Conservation (phyloP, 768 basidiomycete genomes). For the Porpolomopsis calyptriformis region DNA sequence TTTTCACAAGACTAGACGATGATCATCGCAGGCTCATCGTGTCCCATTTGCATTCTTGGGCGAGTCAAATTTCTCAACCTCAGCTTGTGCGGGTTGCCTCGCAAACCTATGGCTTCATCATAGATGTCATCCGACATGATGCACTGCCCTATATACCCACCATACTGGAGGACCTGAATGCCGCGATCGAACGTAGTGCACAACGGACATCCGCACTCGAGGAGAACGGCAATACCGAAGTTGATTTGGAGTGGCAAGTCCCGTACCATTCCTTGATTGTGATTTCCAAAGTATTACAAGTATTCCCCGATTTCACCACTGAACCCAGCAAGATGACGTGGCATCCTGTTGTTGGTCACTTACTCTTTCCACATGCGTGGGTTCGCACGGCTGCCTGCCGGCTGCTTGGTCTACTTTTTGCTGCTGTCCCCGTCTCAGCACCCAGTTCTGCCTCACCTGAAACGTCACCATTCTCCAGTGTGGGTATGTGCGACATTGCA, state of each 20-base stretch:
- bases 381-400: conserved; percentile 75
- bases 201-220: conserved; percentile 30
- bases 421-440: conserved; percentile 34
- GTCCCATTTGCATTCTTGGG: conserved; percentile 74
- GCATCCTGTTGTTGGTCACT: conserved; percentile 49
- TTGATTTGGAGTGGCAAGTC: conserved; percentile 66
- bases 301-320: conserved; percentile 40
- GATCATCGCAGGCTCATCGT: conserved; percentile 46
- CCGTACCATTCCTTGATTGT: conserved; percentile 72
- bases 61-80: conserved; percentile 44
- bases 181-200: conserved; percentile 35
- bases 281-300: conserved; percentile 49
- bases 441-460: conserved; percentile 23
- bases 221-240: conserved; percentile 33
- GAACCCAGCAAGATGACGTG: conserved; percentile 46
- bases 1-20: conserved; percentile 60
- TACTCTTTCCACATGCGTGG: conserved; percentile 91
- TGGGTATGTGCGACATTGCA: conserved; percentile 58
- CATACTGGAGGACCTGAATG: conserved; percentile 49
- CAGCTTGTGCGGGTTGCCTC: conserved; percentile 63
- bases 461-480: conserved; percentile 39
- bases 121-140: conserved; percentile 54
- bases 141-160: conserved; percentile 32
- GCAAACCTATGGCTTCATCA: conserved; percentile 73
- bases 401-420: conserved; percentile 62